Conservation (phyloP, 306 rosid genomes). For the Lupinus albus region DNA sequence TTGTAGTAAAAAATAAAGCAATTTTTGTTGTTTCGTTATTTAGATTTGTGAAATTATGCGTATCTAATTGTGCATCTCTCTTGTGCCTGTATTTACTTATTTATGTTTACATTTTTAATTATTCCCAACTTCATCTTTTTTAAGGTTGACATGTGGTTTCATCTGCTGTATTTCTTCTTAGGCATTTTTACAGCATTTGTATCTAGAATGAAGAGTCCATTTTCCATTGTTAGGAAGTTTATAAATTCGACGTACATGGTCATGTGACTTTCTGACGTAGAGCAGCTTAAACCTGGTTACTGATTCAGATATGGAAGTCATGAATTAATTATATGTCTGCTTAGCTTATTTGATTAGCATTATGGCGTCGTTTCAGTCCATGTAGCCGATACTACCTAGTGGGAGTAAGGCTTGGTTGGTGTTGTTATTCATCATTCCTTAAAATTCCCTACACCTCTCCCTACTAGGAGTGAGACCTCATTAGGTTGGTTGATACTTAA, state of each 20-base stretch:
- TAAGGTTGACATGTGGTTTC: neutral
- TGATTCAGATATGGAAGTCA: neutral
- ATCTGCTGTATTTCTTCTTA: too few species aligned
- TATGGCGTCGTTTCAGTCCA: too few species aligned
- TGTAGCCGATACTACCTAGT: too few species aligned
- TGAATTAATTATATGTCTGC: neutral
- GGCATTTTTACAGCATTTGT: neutral
- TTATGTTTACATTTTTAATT: neutral
- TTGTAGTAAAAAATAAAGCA: too few species aligned
- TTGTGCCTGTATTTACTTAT: neutral
- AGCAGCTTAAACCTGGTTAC: neutral
- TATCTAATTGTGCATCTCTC: too few species aligned
- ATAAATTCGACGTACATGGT: neutral
- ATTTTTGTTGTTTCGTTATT: too few species aligned
- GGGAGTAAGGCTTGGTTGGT: too few species aligned
- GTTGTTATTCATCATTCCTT: neutral
- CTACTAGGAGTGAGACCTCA: neutral
- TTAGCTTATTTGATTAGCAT: neutral
- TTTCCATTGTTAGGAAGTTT: constrained; percentile 5
- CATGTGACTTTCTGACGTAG: neutral
- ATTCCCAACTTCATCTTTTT: neutral
- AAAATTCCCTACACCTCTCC: neutral
- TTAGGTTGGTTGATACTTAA: neutral
- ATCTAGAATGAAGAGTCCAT: neutral
- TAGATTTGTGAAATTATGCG: too few species aligned